Conservation (phyloP, 495 filamentous ascomycete species). For the Trichodelitschia bisporula region DNA sequence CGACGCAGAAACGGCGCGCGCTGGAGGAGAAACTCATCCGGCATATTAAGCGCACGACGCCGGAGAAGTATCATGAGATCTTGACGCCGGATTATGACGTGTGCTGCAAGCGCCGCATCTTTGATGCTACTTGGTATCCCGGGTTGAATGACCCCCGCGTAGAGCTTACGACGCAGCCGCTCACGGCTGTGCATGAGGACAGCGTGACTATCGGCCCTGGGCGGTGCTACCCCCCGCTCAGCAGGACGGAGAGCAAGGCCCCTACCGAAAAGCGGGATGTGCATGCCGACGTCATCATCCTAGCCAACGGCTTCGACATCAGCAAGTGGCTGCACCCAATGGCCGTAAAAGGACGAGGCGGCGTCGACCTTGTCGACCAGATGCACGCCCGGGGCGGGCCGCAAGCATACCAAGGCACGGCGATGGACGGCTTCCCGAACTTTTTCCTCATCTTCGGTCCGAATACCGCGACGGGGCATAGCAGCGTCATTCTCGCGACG, state of each 20-base stretch:
- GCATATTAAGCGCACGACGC: conserved; percentile 25
- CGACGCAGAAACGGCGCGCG: too few relatives aligned
- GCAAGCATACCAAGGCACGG: conserved; percentile 37
- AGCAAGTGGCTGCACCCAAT: conserved; percentile 18
- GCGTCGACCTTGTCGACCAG: conserved; percentile 23
- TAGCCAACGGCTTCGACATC: conserved; percentile 17
- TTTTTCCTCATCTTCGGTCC: conserved; percentile 45
- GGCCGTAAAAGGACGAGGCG: conserved; percentile 21
- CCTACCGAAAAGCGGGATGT: conserved; percentile 12
- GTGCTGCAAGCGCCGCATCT: conserved; percentile 31
- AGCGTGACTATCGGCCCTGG: conserved; percentile 30
- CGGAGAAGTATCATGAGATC: conserved; percentile 37
- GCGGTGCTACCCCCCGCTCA: conserved; percentile 19
- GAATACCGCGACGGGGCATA: conserved; percentile 39
- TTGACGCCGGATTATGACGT: conserved; percentile 34
- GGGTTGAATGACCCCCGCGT: conserved; percentile 28
- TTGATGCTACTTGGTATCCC: conserved; percentile 29
- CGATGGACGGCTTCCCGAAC: conserved; percentile 41
- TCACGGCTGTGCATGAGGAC: conserved; percentile 22
- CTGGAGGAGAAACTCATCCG: conserved; percentile 19
- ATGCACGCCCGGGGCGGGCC: conserved; percentile 29
- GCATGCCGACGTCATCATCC: conserved; percentile 20
- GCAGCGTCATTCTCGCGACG: conserved; percentile 29
- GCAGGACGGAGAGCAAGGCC: conserved; percentile 4
- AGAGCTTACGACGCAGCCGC: conserved; percentile 29